These are phyloP conservation scores for Cymbidium sinense DNA, from an alignment of 106 monocot genomes.

Conservation along the genomic window DNA sequence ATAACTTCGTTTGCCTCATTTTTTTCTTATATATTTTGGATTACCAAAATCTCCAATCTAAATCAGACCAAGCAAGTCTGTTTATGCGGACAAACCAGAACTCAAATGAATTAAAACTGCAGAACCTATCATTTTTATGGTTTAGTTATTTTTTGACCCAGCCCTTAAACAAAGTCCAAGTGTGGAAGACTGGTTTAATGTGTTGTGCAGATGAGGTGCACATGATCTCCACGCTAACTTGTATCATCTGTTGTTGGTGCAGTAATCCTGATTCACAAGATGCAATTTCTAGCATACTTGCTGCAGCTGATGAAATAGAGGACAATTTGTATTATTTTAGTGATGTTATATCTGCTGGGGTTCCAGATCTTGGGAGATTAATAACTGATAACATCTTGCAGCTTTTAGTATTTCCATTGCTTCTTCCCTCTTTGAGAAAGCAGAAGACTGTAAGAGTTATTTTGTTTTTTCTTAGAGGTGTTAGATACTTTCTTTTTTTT, in stretches of 20 bases:
- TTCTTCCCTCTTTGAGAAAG: slow-evolving; percentile 66
- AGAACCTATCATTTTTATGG: background rate
- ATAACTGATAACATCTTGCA: slow-evolving; percentile 79
- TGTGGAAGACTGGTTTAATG: background rate
- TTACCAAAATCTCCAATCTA: background rate
- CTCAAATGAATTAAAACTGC: background rate
- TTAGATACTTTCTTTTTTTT: background rate
- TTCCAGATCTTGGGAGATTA: slow-evolving; percentile 82
- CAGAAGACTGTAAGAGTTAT: slow-evolving; percentile 38
- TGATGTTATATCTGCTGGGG: slow-evolving; percentile 93
- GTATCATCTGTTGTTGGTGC: slow-evolving; percentile 11
- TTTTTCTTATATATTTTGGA: background rate
- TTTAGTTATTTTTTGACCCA: background rate
- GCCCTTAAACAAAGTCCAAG: background rate
- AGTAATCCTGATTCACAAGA: slow-evolving; percentile 54
- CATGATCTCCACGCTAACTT: background rate
- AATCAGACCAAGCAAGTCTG: background rate
- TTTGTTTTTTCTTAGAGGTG: background rate
- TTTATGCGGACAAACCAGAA: background rate
- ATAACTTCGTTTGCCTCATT: background rate
- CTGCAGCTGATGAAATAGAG: slow-evolving; percentile 85
- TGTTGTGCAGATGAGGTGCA: background rate
- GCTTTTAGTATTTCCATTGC: slow-evolving; percentile 77
- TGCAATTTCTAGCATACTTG: slow-evolving; percentile 34
- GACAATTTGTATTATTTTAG: slow-evolving; percentile 90